Evolutionary conservation across 1,139 yeast genomes (phyloP).

Genomic region (Pichia sp.): DNA sequence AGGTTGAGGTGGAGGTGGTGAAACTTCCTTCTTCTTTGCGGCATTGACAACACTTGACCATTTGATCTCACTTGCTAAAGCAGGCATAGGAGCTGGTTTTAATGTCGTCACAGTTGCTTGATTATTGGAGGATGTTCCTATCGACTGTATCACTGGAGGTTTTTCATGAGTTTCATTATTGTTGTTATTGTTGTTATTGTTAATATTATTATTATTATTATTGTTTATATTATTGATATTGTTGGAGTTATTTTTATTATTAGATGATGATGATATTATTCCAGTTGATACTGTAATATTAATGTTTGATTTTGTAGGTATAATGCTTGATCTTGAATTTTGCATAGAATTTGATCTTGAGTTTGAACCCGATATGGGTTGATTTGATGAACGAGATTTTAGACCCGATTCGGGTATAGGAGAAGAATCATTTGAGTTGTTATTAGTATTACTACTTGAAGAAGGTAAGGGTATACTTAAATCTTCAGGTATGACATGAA

Average conservation of each 20-base stretch:
- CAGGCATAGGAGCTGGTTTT: slow-evolving; percentile 64
- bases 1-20: background rate
- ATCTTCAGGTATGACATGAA: slow-evolving; percentile 33
- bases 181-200: background rate
- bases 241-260: too few relatives aligned
- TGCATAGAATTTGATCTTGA: slow-evolving; percentile 15
- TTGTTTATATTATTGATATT: too few relatives aligned
- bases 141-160: slow-evolving; percentile 16
- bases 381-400: slow-evolving; percentile 7
- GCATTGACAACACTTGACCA: slow-evolving; percentile 70
- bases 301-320: background rate
- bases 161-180: slow-evolving; percentile 8
- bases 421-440: slow-evolving; percentile 1
- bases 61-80: slow-evolving; percentile 55
- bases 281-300: background rate
- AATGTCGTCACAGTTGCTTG: slow-evolving; percentile 36
- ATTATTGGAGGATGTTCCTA: slow-evolving; percentile 14
- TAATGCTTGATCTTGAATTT: slow-evolving; percentile 12
- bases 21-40: slow-evolving; percentile 13
- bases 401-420: slow-evolving; percentile 6
- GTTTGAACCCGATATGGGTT: slow-evolving; percentile 8
- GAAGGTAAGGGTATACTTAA: background rate
- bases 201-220: too few relatives aligned
- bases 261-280: slow-evolving; percentile 1
- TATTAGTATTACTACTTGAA: background rate